These are phyloP conservation scores for Beauveria asiatica DNA, from an alignment of 2,329 filamentous ascomycete genomes.

Conservation along the genomic window DNA sequence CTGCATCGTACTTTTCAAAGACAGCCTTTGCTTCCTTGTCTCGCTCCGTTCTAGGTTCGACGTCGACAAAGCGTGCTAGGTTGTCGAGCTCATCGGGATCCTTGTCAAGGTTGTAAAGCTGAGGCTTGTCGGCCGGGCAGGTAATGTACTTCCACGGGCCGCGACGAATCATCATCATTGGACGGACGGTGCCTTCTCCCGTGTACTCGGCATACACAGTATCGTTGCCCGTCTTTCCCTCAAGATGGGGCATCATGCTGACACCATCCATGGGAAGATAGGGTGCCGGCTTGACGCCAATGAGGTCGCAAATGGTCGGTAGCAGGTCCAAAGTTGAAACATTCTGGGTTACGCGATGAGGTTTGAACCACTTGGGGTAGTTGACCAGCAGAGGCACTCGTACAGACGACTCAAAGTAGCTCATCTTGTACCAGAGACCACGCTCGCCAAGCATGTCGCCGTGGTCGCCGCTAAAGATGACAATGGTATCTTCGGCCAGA, in stretches of 20 bases:
- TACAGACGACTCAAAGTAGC: constrained; percentile 85
- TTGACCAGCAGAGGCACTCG: constrained; percentile 82
- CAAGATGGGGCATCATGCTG: constrained; percentile 71
- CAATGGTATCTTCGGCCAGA: constrained; percentile 75
- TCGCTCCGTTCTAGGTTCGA: constrained; percentile 29
- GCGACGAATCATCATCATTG: constrained; percentile 88
- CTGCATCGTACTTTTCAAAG: constrained; percentile 60
- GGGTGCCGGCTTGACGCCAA: constrained; percentile 59
- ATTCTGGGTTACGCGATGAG: constrained; percentile 70
- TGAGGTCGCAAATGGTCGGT: constrained; percentile 78
- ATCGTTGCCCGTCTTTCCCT: constrained; percentile 59
- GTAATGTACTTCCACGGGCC: constrained; percentile 86
- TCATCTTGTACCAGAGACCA: constrained; percentile 96
- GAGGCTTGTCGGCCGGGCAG: constrained; percentile 74
- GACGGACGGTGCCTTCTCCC: constrained; percentile 81
- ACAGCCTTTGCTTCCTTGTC: constrained; percentile 40
- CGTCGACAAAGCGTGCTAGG: constrained; percentile 44
- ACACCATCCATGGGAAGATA: constrained; percentile 78
- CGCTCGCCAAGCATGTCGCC: constrained; percentile 94
- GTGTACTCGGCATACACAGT: constrained; percentile 95
- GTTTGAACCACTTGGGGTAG: constrained; percentile 65
- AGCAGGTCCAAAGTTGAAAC: constrained; percentile 88
- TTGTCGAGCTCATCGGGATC: constrained; percentile 76
- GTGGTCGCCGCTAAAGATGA: constrained; percentile 89
- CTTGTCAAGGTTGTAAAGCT: constrained; percentile 69